These are phyloP conservation scores for Sarocladium kiliense DNA, from an alignment of 2,329 filamentous ascomycete genomes.

Conservation along the genomic window DNA sequence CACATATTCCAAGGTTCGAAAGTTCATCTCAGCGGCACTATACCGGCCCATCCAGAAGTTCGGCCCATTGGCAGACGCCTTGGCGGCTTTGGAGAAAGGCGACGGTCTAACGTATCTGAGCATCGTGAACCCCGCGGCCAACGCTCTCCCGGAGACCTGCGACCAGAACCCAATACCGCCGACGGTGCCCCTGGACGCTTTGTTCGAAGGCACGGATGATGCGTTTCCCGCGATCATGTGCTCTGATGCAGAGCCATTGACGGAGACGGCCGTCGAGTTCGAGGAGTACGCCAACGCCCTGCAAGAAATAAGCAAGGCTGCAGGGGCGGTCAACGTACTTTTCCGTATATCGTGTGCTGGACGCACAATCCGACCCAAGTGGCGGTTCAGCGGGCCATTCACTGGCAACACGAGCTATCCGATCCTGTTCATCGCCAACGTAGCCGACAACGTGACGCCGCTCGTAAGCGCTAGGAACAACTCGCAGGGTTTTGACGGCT, in stretches of 20 bases:
- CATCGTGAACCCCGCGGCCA: background rate
- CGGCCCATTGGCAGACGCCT: conserved; percentile 32
- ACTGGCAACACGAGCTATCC: conserved; percentile 30
- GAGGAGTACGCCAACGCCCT: conserved; percentile 27
- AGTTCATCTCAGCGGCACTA: conserved; percentile 34
- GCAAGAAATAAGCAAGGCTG: conserved; percentile 30
- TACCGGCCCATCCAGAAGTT: conserved; percentile 35
- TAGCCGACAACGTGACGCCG: conserved; percentile 44
- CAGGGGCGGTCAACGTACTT: conserved; percentile 37
- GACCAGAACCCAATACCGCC: background rate
- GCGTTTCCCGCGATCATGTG: conserved; percentile 42
- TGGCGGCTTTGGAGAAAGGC: conserved; percentile 37
- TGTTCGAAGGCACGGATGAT: conserved; percentile 21
- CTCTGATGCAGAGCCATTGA: conserved; percentile 30
- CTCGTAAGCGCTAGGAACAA: conserved; percentile 39
- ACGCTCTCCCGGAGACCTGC: background rate
- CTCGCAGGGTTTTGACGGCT: conserved; percentile 37
- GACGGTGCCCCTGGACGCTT: background rate
- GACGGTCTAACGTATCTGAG: conserved; percentile 36
- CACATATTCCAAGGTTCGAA: conserved; percentile 43
- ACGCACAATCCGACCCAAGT: conserved; percentile 31
- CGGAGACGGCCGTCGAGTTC: conserved; percentile 28
- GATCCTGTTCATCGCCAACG: conserved; percentile 39
- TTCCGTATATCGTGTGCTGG: conserved; percentile 35
- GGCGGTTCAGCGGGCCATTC: conserved; percentile 24